Base-by-base conservation (phyloP, 2,329 filamentous ascomycete genomes). In the Aspergillus carbonarius region DNA sequence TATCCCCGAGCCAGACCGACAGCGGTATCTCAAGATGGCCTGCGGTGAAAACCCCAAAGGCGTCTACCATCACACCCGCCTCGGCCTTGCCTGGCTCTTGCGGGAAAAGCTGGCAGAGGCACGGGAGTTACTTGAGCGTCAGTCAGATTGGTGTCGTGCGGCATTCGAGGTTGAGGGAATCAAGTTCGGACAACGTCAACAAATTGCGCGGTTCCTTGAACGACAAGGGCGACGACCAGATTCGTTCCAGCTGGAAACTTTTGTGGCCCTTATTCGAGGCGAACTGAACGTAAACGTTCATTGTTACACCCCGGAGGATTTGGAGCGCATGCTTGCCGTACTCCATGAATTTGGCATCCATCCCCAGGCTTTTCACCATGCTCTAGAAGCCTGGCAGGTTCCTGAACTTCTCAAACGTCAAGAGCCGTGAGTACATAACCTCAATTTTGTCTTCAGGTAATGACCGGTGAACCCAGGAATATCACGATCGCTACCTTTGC, bases 11-110 rank as follows among this genome's bases (percentile, higher is more conserved):
- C 86, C 88, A 42, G 79, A 80, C 20, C 83, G 78, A 60, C 88
- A 86, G 83, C 81, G 88, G 18, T 90, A 88, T 71, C 88, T 91
- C 81, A 90, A 91, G 76, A 90, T 90, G 87, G 88, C 88, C 0
- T 90, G 87, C 63, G 88, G 88, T 35, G 88, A 90, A 73, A 90
- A 90, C 65, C 78, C 87, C 1, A 89, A 89, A 75, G 30, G 39
- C 4, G 76, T 85, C 0, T 88, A 89, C 60, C 86, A 86, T 9
- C 78, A 77, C 55, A 88, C 84, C 60, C 79, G 88, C 1, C 76
- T 90, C 67, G 88, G 88, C 8, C 87, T 90, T 73, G 87, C 86
- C 49, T 90, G 85, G 81, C 82, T 86, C 62, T 88, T 90, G 66
- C 81, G 88, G 1, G 86, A 87, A 59, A 86, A 86, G 1, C 86